Evolutionary conservation across 176 grass and related monocot species (phyloP), one percentile per base, ranked within the genome.

Genomic region (Themeda triandra): DNA sequence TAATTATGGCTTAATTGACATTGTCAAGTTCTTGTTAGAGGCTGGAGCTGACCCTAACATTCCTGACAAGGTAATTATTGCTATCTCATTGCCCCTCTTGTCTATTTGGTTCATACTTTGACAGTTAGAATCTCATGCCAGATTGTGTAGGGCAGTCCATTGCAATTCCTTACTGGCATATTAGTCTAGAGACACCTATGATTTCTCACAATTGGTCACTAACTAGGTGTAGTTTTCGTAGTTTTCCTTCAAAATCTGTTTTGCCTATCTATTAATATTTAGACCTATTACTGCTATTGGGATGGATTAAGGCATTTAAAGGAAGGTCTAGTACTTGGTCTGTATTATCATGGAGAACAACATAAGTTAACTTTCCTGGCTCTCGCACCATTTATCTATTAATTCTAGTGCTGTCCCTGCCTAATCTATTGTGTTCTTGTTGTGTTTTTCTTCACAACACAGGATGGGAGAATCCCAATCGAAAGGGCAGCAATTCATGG

Each of bases 11-110:
- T 85, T 63, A 25, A 77, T 6, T 15, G 65, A 88, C 30, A 42
- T 80, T 63, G 63, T 91, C 37, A 84, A 85, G 29, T 44, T 62
- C 24, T 75, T 88, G 67, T 21, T 91, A 71, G 80, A 87, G 33
- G 79, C 69, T 79, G 89, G 89, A 73, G 89, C 89, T 66, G 62
- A 87, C 31, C 66, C 89, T 65, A 87, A 91, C 81, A 53, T 91
- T 49, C 33, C 45, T 46, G 80, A 76, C 12, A 8, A 79, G 31
- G 89, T 37, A 37, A 37, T 6, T 80, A 66, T 71, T n/a, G 13
- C 59, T 71, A 25, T 18, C 32, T 6, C 31, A 32, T 39, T 1
- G 10, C 18, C 5, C 35, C 11, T 17, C 1, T 31, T 66, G 6
- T 32, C 15, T 13, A 18, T 9, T 33, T 33, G 23, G 1, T 21